phyloP scores from a whole-genome alignment of 345 rosid genomes.

The Cardiospermum halicacabum region DNA sequence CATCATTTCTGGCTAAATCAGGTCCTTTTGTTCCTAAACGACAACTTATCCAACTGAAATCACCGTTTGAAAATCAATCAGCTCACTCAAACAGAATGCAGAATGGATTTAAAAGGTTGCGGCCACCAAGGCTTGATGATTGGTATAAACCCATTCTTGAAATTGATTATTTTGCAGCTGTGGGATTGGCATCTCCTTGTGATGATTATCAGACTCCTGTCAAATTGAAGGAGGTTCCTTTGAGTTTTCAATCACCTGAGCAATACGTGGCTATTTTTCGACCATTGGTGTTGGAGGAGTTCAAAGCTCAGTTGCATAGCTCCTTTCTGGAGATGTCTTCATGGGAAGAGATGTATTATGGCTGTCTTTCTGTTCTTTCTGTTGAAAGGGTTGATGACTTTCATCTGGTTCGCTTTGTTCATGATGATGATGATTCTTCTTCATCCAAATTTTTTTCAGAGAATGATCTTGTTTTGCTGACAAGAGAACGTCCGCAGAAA shows the following conservation, averaged over 20 bases:
- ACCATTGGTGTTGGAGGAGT: constrained; percentile 94
- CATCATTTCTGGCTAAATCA: constrained; percentile 36
- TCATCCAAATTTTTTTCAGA: constrained; percentile 65
- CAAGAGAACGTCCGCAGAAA: constrained; percentile 66
- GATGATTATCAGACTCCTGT: constrained; percentile 34
- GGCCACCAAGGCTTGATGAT: constrained; percentile 82
- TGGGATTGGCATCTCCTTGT: constrained; percentile 49
- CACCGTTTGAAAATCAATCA: constrained; percentile 49
- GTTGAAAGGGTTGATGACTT: constrained; percentile 95
- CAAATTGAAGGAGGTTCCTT: constrained; percentile 78
- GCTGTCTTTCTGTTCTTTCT: constrained; percentile 74
- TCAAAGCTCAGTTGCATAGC: constrained; percentile 86
- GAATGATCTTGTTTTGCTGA: constrained; percentile 86
- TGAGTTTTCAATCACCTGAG: constrained; percentile 74
- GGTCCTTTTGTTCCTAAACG: constrained; percentile 64
- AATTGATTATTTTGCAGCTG: constrained; percentile 72
- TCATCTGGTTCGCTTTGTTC: constrained; percentile 89
- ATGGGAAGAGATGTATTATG: constrained; percentile 70
- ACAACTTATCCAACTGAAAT: constrained; percentile 84
- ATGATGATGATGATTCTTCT: constrained; percentile 57
- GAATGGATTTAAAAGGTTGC: constrained; percentile 67
- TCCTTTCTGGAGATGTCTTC: constrained; percentile 82
- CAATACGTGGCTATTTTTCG: constrained; percentile 78
- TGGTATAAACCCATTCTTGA: constrained; percentile 91
- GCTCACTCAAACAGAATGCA: constrained; percentile 51